phyloP scores from a whole-genome alignment of 352 stramenopile species.

The Thalassiosira livingstoniorum region DNA sequence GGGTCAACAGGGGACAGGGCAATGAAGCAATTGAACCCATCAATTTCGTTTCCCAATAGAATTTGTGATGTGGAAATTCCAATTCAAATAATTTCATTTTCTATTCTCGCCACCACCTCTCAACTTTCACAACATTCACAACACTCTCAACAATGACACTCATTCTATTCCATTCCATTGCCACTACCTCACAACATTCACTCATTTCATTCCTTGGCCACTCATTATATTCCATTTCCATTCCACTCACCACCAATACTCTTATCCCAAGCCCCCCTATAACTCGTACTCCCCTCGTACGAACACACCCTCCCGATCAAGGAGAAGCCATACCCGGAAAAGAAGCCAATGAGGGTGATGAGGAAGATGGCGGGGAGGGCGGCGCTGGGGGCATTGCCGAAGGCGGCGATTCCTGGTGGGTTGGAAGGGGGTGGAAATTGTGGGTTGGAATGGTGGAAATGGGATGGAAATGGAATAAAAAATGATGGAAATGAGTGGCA shows the following conservation, averaged over 20 bases:
- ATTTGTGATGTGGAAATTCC: too few species aligned
- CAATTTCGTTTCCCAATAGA: too few species aligned
- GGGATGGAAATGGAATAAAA: background rate
- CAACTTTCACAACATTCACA: too few species aligned
- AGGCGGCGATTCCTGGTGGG: conserved; percentile 78
- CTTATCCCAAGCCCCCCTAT: conserved; percentile 79
- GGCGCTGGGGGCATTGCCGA: conserved; percentile 79
- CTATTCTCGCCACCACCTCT: too few species aligned
- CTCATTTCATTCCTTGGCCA: background rate
- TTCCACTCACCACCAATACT: too few species aligned
- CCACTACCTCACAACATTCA: too few species aligned
- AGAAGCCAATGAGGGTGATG: conserved; percentile 79
- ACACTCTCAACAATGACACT: too few species aligned
- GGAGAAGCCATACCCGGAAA: conserved; percentile 89
- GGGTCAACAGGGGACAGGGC: too few species aligned
- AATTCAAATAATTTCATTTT: too few species aligned
- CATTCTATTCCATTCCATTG: too few species aligned
- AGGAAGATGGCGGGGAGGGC: conserved; percentile 74
- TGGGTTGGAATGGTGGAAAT: background rate
- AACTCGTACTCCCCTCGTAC: conserved; percentile 79
- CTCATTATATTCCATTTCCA: conserved; percentile 28
- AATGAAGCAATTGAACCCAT: too few species aligned
- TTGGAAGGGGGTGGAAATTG: too few species aligned
- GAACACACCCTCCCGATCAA: conserved; percentile 87
- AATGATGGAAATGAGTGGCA: background rate